Percentiles rank a stretch among this genome's conserved stretches.
phyloP scores from a whole-genome alignment of 257 asterid species.

The Buddleja alternifolia region DNA sequence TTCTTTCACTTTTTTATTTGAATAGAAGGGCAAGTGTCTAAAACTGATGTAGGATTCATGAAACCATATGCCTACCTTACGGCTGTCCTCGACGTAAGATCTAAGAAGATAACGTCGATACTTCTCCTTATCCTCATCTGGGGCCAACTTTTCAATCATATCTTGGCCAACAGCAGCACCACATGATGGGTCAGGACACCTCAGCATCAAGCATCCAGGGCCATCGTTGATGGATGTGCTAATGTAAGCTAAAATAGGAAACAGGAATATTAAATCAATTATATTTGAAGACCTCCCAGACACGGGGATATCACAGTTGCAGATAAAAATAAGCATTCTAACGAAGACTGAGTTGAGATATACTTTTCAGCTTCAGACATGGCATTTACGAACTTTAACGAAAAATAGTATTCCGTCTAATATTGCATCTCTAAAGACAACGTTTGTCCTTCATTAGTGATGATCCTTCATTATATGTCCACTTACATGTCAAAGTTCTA shows the following conservation, averaged over 20 bases:
- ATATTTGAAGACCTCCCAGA: background rate
- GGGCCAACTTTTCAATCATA: conserved; percentile 61
- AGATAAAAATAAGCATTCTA: conserved; percentile 15
- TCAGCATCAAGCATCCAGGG: conserved; percentile 89
- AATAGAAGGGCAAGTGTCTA: too few relatives aligned
- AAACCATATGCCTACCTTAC: conserved; percentile 59
- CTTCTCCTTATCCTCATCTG: conserved; percentile 70
- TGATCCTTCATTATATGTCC: background rate
- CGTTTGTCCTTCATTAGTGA: background rate
- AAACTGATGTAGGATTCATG: conserved; percentile 26
- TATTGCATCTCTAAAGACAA: background rate
- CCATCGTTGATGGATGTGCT: conserved; percentile 86
- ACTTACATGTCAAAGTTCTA: background rate
- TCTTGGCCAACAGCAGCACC: conserved; percentile 87
- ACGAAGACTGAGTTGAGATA: background rate
- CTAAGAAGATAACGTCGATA: conserved; percentile 84
- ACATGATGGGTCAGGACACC: conserved; percentile 91
- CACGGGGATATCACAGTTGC: conserved; percentile 1
- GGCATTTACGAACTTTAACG: conserved; percentile 1
- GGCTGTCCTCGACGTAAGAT: conserved; percentile 91
- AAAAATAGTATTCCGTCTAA: background rate
- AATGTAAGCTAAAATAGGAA: conserved; percentile 66
- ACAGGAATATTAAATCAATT: conserved; percentile 14
- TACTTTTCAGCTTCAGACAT: conserved; percentile 6
- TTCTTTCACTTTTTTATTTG: conserved; percentile 3